Evolutionary conservation across 768 basidiomycete genomes (phyloP).

Genomic region (Heimioporus sp.): DNA sequence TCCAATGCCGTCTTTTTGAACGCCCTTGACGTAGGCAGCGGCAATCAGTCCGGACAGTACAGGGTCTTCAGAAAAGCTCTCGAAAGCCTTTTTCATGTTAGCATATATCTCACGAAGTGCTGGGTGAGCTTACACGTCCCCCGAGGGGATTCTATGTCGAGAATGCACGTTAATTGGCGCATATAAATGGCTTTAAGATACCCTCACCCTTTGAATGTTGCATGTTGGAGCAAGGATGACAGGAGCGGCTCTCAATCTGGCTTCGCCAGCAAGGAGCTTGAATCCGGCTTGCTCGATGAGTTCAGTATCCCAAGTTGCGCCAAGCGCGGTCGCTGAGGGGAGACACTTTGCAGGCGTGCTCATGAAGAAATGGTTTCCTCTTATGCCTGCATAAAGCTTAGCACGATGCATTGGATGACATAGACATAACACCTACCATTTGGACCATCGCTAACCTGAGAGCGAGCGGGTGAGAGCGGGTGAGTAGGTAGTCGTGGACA

Average conservation of each 20-base stretch:
- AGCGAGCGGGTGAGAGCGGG: neutral
- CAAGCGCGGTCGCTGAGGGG: slow-evolving; percentile 71
- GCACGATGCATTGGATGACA: neutral
- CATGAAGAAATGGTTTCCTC: slow-evolving; percentile 81
- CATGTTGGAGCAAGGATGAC: slow-evolving; percentile 77
- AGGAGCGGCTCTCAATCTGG: slow-evolving; percentile 67
- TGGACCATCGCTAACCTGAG: slow-evolving; percentile 74
- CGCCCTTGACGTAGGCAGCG: slow-evolving; percentile 71
- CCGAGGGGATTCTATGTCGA: slow-evolving; percentile 60
- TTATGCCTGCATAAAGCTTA: slow-evolving; percentile 34
- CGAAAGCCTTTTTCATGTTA: slow-evolving; percentile 51
- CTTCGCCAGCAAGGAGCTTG: slow-evolving; percentile 67
- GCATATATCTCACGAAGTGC: slow-evolving; percentile 1
- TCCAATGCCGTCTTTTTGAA: slow-evolving; percentile 75
- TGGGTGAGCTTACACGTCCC: slow-evolving; percentile 48
- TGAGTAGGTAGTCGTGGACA: slow-evolving; percentile 4
- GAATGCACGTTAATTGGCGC: neutral
- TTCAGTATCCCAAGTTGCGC: slow-evolving; percentile 69
- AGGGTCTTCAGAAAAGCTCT: slow-evolving; percentile 80
- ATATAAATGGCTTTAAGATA: slow-evolving; percentile 9
- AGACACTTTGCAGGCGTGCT: slow-evolving; percentile 78
- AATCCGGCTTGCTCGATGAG: slow-evolving; percentile 61
- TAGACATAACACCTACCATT: slow-evolving; percentile 47
- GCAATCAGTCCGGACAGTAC: slow-evolving; percentile 68
- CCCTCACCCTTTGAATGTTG: slow-evolving; percentile 72